Evolutionary conservation across 192 early-diverging fungal species (phyloP), one percentile per base, ranked within the genome.

Genomic region (Backusella circina): DNA sequence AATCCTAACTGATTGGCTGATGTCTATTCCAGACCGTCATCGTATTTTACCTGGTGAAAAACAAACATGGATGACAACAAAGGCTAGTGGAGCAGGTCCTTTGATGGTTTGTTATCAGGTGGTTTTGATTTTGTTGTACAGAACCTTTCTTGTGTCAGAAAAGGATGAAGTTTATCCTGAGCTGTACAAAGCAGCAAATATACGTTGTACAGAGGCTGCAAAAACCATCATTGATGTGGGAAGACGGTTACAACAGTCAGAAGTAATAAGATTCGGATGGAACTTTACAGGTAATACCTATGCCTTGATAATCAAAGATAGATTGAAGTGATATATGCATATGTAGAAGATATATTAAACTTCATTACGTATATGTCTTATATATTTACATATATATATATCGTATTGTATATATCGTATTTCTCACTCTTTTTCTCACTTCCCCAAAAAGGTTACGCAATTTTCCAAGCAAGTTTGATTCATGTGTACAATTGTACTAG

Each of bases 101-200:
- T 67, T 82, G 57, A 72, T 57, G 5, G 21, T 83, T 2, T 80
- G 82, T 37, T 77, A 77, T 47, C 72, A 83, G 23, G 75, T 75
- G 10, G 67, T 83, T 12, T 32, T 77, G 2, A 70, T 83, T 3
- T 69, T 83, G 3, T 41, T 83, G 5, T 71, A 79, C 41, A 72
- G 82, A 28, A 79, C 75, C 10, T 77, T 77, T 32, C 65, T 83
- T n/a, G 71, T 73, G 30, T 26, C 66, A 2, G 71, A 73, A 18
- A 30, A 31, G 16, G 31, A 50, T 1, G 37, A 68, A 18, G 16
- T 47, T 36, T 18, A 51, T 31, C 28, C 67, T 4, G 30, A 15
- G 3, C 26, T 77, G 7, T 38, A 33, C 1, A 44, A 31, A 23
- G 67, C 67, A 31, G 71, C 75, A 31, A 33, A 10, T 26, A 1